Evolutionary conservation across 495 filamentous ascomycete genomes (phyloP).

Genomic region (Xylaria bambusicola): DNA sequence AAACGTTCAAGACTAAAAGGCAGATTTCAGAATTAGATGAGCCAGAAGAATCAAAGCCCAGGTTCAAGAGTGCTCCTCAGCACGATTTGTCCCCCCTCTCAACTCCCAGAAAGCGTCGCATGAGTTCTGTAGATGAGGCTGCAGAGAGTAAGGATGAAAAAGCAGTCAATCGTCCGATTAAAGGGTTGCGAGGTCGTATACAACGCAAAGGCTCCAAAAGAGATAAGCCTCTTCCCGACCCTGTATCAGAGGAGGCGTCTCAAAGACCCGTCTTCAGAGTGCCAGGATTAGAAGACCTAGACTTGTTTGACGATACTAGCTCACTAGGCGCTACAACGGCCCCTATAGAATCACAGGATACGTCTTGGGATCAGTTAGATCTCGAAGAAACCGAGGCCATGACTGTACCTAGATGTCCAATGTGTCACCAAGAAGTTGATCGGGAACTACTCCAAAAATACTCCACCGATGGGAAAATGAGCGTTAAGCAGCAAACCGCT

Average conservation of each 20-base stretch:
- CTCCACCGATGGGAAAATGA: constrained; percentile 51
- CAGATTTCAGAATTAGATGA: constrained; percentile 9
- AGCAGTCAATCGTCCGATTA: neutral
- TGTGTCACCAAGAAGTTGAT: constrained; percentile 66
- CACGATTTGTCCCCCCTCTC: constrained; percentile 3
- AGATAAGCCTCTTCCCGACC: constrained; percentile 11
- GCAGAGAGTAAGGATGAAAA: neutral
- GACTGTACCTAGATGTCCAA: constrained; percentile 55
- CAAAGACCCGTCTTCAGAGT: constrained; percentile 29
- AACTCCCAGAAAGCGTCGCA: neutral
- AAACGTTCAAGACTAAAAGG: constrained; percentile 4
- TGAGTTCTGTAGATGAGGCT: neutral
- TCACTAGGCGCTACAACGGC: neutral
- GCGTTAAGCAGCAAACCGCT: constrained; percentile 58
- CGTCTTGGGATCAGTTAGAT: constrained; percentile 23
- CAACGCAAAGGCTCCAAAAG: constrained; percentile 17
- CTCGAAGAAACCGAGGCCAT: constrained; percentile 16
- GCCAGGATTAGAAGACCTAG: constrained; percentile 26
- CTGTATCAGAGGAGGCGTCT: constrained; percentile 17
- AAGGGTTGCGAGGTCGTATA: neutral
- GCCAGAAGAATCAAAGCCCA: neutral
- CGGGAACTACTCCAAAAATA: constrained; percentile 50
- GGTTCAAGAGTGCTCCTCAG: constrained; percentile 5
- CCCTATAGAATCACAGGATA: constrained; percentile 11
- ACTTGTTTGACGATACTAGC: constrained; percentile 10